Evolutionary conservation across 2,329 filamentous ascomycete species (phyloP), one percentile per base, ranked within the genome.

Genomic region (Aspergillus fumigatiaffinis): DNA sequence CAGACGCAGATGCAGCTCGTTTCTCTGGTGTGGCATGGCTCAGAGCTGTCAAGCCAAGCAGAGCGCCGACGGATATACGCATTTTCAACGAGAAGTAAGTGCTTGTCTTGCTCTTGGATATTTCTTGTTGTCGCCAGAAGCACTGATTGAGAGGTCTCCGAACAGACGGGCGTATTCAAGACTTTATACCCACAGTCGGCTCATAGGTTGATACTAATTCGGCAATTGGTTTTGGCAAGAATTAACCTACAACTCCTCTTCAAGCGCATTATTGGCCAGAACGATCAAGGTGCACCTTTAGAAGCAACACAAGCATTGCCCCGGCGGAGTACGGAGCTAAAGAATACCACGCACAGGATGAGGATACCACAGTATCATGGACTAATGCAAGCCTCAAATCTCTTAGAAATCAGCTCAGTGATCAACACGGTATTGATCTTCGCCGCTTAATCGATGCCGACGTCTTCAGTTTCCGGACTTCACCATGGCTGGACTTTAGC

Each of bases 1-100:
- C 66, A n/a, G 64, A 61, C 14, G 67, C 61, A 5, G 58, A 57
- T 1, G 48, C 47, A 2, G 60, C 64, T 20, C 65, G 60, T 53
- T 64, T 65, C 50, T 59, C 55, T 3, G 54, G 44, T 3, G 61
- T 20, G 9, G 52, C 63, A 21, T 62, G 49, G 54, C 57, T 56
- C 12, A 57, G 32, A 17, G 58, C 56, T 41, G 58, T 58, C 3
- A 66, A 46, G 44, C 59, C 52, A 2, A 63, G 52, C 12, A 63
- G 29, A 14, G 50, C 48, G 23, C 44, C 54, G 14, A 38, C 14
- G 8, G 48, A 23, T 28, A 41, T 29, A 35, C 46, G 32, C 14
- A 46, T 46, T 46, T 7, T 23, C n/a, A 46, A 23, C 2, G 14
- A 38, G 14, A 38, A 38, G 6, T 7, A 17, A 14, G 32, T 38